Evolutionary conservation across 352 stramenopile genomes (phyloP).

Genomic region (Pseudoperonospora humuli): DNA sequence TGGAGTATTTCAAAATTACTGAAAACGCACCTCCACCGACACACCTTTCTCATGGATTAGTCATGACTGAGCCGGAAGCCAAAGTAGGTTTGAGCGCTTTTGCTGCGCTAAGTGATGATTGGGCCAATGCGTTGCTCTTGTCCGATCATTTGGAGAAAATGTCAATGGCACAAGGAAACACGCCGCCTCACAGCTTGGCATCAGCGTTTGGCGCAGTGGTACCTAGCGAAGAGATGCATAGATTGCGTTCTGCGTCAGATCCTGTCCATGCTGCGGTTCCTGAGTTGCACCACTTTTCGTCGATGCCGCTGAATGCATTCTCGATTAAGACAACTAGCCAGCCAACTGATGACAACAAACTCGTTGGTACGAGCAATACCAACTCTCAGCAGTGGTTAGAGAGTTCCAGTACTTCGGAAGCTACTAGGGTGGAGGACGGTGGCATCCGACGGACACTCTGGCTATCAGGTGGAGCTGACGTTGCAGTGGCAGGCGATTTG

Average conservation of each 20-base stretch:
- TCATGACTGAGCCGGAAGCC: constrained; percentile 15
- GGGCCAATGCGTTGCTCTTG: constrained; percentile 36
- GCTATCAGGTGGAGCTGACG: constrained; percentile 1
- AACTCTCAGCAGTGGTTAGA: constrained; percentile 13
- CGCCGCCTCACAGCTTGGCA: constrained; percentile 8
- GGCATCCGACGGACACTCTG: constrained; percentile 4
- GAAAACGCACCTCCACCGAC: constrained; percentile 9
- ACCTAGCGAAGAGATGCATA: background rate
- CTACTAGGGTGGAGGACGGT: background rate
- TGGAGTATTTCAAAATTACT: constrained; percentile 42
- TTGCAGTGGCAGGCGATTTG: constrained; percentile 1
- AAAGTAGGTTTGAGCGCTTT: constrained; percentile 21
- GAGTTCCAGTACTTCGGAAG: background rate
- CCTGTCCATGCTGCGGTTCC: constrained; percentile 8
- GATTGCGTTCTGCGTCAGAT: constrained; percentile 19
- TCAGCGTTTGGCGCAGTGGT: constrained; percentile 3
- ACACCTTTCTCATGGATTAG: constrained; percentile 3
- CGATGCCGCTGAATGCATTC: constrained; percentile 6
- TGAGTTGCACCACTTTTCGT: constrained; percentile 12
- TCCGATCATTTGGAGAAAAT: constrained; percentile 62
- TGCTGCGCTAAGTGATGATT: constrained; percentile 19
- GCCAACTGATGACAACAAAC: background rate
- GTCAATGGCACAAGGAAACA: constrained; percentile 33
- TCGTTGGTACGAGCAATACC: background rate
- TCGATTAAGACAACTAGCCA: background rate